Percentiles rank a stretch among this genome's conserved stretches.
phyloP scores from a whole-genome alignment of 163 green algal species.

The Trebouxiophyceae sp. region DNA sequence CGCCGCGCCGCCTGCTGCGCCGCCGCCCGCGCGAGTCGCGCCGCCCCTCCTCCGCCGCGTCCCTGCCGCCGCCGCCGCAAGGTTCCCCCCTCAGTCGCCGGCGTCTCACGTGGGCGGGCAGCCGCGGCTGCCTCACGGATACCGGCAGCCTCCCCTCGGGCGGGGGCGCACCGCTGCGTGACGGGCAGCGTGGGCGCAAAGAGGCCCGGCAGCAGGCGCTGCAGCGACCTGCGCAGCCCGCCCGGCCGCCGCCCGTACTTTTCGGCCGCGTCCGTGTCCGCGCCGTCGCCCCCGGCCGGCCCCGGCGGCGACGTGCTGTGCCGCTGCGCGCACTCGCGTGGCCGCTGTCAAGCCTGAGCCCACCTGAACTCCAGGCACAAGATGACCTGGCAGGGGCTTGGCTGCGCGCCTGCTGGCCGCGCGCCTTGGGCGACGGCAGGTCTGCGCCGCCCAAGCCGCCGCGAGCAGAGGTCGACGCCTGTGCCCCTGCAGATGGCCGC shows the following conservation, averaged over 20 bases:
- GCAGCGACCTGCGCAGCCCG: slow-evolving; percentile 43
- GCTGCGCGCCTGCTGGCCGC: background rate
- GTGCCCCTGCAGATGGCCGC: too few species aligned
- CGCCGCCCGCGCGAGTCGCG: background rate
- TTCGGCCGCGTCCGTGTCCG: slow-evolving; percentile 21
- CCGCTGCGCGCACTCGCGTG: background rate
- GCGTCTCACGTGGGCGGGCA: too few species aligned
- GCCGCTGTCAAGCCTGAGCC: background rate
- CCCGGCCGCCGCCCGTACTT: slow-evolving; percentile 54
- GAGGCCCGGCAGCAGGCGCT: slow-evolving; percentile 50
- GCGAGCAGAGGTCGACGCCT: too few species aligned
- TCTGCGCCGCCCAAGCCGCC: too few species aligned
- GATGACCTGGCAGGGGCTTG: too few species aligned
- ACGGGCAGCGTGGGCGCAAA: slow-evolving; percentile 51
- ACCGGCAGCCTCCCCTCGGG: too few species aligned
- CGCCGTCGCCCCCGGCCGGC: slow-evolving; percentile 9
- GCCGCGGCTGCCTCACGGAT: too few species aligned
- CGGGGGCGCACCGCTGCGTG: too few species aligned
- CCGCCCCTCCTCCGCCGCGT: slow-evolving; percentile 1
- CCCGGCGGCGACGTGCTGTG: slow-evolving; percentile 4
- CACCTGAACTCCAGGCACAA: too few species aligned
- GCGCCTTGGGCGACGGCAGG: background rate
- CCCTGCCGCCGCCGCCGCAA: too few species aligned
- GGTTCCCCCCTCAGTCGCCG: background rate
- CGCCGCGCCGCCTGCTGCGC: background rate